Evolutionary conservation across 1,284 basidiomycete genomes (phyloP).

Genomic region (Meripilus lineatus): DNA sequence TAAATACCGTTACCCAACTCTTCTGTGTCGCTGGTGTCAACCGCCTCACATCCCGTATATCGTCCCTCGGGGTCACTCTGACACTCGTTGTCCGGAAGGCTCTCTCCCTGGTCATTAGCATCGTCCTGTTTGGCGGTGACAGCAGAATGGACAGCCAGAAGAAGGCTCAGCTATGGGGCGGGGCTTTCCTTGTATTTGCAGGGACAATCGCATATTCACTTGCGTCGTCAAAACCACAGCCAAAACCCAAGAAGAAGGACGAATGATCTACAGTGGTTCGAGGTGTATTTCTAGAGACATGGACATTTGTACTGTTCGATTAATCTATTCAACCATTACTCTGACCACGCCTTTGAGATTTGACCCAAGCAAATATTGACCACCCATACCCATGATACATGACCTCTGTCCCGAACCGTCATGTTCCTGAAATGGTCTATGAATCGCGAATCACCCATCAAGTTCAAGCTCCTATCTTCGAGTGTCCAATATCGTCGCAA

Average conservation of each 20-base stretch:
- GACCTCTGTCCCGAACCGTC: too few relatives aligned
- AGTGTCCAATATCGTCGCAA: too few relatives aligned
- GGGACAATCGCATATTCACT: slow-evolving; percentile 71
- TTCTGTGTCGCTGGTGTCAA: slow-evolving; percentile 91
- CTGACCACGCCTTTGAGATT: too few relatives aligned
- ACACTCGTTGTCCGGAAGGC: slow-evolving; percentile 90
- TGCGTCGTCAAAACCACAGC: slow-evolving; percentile 6
- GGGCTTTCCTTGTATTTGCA: slow-evolving; percentile 62
- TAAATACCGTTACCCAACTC: slow-evolving; percentile 85
- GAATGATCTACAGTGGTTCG: not conserved
- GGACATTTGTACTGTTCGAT: too few relatives aligned
- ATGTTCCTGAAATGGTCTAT: not conserved
- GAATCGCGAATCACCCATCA: too few relatives aligned
- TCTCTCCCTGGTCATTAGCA: slow-evolving; percentile 74
- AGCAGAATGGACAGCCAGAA: slow-evolving; percentile 29
- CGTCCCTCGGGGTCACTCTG: slow-evolving; percentile 81
- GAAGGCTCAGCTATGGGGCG: slow-evolving; percentile 51
- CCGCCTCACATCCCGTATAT: slow-evolving; percentile 75
- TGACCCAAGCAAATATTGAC: too few relatives aligned
- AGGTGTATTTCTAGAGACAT: too few relatives aligned
- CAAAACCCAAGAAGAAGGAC: not conserved
- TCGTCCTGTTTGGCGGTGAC: slow-evolving; percentile 44
- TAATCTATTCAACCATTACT: too few relatives aligned
- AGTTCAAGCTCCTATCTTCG: too few relatives aligned
- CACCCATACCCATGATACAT: too few relatives aligned